phyloP scores from a whole-genome alignment of 1,284 basidiomycete genomes.

The Lentinula novae-zelandiae region DNA sequence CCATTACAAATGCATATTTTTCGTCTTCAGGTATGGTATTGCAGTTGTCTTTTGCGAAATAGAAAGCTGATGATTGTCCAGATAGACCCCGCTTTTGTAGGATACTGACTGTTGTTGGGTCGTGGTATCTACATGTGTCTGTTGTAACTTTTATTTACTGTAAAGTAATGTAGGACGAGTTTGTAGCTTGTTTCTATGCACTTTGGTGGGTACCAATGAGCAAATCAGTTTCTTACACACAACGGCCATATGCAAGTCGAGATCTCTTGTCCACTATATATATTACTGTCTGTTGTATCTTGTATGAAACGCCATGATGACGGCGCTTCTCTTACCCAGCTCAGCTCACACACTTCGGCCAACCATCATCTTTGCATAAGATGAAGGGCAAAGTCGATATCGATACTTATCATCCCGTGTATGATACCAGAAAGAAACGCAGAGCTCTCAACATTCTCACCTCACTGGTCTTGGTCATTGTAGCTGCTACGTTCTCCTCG shows the following conservation, averaged over 20 bases:
- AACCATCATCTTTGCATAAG: not conserved
- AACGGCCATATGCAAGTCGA: no score
- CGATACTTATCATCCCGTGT: not conserved
- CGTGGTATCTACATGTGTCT: not conserved
- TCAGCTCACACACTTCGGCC: not conserved
- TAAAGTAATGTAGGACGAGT: not conserved
- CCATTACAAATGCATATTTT: not conserved
- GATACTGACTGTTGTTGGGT: not conserved
- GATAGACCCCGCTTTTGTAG: not conserved
- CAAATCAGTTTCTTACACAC: no score
- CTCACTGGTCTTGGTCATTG: constrained; percentile 2
- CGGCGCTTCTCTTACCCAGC: not conserved
- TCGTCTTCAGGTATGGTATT: constrained; percentile 7
- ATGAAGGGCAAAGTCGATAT: constrained; percentile 4
- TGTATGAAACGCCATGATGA: not conserved
- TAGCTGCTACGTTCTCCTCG: constrained; percentile 8
- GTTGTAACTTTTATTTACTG: not conserved
- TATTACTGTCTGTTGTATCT: no score
- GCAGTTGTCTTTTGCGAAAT: not conserved
- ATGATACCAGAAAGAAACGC: not conserved
- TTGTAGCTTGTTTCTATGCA: not conserved
- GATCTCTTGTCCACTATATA: no score
- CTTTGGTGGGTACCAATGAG: no score
- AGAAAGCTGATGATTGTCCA: not conserved
- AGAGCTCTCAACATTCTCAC: constrained; percentile 1